phyloP scores from a whole-genome alignment of 305 asterid species.

The Solanum hybrid region DNA sequence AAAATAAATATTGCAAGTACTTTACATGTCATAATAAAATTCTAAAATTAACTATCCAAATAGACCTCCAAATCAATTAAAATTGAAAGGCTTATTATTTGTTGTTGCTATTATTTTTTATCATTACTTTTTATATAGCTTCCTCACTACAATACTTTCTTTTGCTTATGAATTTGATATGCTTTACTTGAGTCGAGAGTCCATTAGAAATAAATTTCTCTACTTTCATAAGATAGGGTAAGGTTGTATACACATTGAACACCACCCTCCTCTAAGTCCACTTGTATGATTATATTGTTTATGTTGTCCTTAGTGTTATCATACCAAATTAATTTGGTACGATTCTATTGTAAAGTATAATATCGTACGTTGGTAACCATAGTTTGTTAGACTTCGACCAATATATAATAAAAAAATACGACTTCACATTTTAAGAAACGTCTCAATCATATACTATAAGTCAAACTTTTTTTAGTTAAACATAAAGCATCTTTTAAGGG shows the following conservation, averaged over 20 bases:
- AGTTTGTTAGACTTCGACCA: neutral
- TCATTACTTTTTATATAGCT: neutral
- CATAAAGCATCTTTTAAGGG: neutral
- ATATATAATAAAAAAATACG: too few species aligned
- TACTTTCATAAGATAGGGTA: neutral
- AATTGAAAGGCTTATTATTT: neutral
- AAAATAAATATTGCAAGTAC: neutral
- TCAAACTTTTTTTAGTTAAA: neutral
- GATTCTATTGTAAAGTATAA: neutral
- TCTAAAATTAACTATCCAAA: neutral
- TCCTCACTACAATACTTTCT: neutral
- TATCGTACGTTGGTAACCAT: neutral
- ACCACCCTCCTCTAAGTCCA: neutral
- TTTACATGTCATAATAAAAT: neutral
- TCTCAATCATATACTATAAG: neutral
- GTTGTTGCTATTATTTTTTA: neutral
- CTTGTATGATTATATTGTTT: neutral
- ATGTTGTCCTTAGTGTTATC: neutral
- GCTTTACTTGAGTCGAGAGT: neutral
- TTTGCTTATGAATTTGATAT: neutral
- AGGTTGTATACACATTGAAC: neutral
- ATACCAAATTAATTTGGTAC: neutral
- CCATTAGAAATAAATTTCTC: neutral
- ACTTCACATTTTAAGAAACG: neutral
- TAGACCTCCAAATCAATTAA: neutral